Conservation (phyloP, 768 basidiomycete species). For the Mycena olivaceomarginata region DNA sequence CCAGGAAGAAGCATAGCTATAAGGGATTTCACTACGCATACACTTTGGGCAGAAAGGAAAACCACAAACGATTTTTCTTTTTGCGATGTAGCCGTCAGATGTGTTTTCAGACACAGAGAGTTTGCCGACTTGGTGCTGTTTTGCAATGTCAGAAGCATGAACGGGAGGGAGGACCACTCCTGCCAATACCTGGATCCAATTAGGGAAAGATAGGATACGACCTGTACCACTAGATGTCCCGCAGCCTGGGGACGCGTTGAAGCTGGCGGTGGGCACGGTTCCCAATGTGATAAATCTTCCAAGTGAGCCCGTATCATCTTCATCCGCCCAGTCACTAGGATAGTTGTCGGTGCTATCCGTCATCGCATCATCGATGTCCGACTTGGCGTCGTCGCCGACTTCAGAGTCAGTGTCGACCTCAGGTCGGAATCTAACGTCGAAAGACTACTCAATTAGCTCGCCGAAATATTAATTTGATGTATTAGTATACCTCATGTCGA, state of each 20-base stretch:
- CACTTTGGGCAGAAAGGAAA: no score
- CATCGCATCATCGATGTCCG: not conserved
- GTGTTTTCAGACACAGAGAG: not conserved
- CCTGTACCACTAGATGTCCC: not conserved
- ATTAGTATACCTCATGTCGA: not conserved
- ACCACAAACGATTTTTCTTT: no score
- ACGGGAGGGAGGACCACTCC: not conserved
- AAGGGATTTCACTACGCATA: no score
- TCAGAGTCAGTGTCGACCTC: not conserved
- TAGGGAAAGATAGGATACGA: not conserved
- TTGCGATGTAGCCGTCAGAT: no score
- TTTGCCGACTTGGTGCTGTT: not conserved
- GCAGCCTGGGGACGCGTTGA: not conserved
- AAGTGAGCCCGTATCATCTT: not conserved
- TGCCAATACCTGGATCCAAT: not conserved
- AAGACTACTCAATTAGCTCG: not conserved
- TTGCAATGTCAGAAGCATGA: not conserved
- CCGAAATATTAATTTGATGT: not conserved
- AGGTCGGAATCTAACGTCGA: not conserved
- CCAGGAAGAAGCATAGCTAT: no score
- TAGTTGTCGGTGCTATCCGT: not conserved
- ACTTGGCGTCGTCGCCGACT: not conserved
- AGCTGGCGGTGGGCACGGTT: not conserved
- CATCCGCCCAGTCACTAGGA: not conserved
- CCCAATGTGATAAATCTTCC: not conserved